A percentile compares a stretch with the other conserved stretches of the same genome.
Conservation (phyloP, 2,329 filamentous ascomycete genomes). For the Aspergillus carbonarius region DNA sequence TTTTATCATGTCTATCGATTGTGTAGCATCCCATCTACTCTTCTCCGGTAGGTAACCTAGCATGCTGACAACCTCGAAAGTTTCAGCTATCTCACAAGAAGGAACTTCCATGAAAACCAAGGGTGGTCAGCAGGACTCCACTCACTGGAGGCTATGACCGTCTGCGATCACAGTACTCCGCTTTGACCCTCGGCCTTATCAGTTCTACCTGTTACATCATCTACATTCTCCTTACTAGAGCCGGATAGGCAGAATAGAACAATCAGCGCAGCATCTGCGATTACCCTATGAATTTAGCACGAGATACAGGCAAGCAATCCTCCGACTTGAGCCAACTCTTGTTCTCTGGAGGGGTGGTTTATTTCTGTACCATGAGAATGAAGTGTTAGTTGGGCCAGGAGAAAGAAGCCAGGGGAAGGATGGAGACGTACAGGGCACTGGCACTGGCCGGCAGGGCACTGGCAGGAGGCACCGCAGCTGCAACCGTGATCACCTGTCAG, state of each 20-base stretch:
- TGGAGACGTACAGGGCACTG: constrained; percentile 38
- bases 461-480: constrained; percentile 43
- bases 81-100: too few species aligned
- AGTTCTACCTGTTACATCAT: not conserved
- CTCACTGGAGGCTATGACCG: not conserved
- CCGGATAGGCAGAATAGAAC: not conserved
- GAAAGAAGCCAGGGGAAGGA: not conserved
- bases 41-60: not conserved
- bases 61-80: not conserved
- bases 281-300: not conserved
- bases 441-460: constrained; percentile 43
- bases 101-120: not conserved
- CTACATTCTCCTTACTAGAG: not conserved
- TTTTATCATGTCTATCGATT: too few species aligned
- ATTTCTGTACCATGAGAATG: not conserved
- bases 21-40: not conserved
- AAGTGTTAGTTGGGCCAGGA: not conserved
- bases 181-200: not conserved
- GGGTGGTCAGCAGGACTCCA: not conserved
- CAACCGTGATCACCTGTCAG: constrained; percentile 37
- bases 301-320: not conserved
- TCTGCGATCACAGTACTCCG: not conserved
- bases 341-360: not conserved
- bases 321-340: not conserved
- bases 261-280: not conserved